Evolutionary conservation across 164 flowering plant genomes (phyloP).

Genomic region (Paratinospora sagittata): DNA sequence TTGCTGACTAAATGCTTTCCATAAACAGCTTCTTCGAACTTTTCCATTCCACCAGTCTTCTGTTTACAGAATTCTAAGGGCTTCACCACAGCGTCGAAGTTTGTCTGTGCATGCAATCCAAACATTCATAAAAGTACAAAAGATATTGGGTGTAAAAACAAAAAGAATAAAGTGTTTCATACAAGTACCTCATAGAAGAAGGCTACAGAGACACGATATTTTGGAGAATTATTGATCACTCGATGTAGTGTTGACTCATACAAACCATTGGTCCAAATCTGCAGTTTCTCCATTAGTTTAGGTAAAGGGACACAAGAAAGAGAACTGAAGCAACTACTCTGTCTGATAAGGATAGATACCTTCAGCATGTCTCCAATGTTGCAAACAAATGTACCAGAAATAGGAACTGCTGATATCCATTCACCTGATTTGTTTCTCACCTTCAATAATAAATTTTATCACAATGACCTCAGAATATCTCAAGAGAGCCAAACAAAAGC

Average conservation of each 20-base stretch:
- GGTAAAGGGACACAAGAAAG: neutral
- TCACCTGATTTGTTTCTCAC: slow-evolving; percentile 83
- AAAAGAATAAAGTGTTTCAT: neutral
- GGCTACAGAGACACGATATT: slow-evolving; percentile 71
- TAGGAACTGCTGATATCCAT: slow-evolving; percentile 81
- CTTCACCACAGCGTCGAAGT: slow-evolving; percentile 65
- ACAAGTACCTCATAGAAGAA: slow-evolving; percentile 75
- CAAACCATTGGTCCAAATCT: slow-evolving; percentile 78
- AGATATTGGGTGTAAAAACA: neutral
- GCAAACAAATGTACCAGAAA: slow-evolving; percentile 94
- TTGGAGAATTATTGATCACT: slow-evolving; percentile 56
- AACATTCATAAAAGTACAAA: neutral
- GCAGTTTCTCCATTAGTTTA: slow-evolving; percentile 17
- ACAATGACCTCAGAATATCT: neutral
- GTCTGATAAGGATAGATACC: slow-evolving; percentile 30
- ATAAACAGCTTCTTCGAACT: slow-evolving; percentile 56
- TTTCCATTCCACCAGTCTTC: slow-evolving; percentile 47
- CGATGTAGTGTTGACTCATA: slow-evolving; percentile 86
- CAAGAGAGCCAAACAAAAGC: neutral
- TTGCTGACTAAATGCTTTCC: slow-evolving; percentile 83
- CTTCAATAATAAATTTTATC: slow-evolving; percentile 26
- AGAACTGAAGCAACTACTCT: neutral
- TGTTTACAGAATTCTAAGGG: slow-evolving; percentile 64
- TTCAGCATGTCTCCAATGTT: slow-evolving; percentile 97
- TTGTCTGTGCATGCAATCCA: slow-evolving; percentile 45